These are phyloP conservation scores for Alternaria dauci DNA, from an alignment of 2,329 filamentous ascomycete species.

Conservation along the genomic window DNA sequence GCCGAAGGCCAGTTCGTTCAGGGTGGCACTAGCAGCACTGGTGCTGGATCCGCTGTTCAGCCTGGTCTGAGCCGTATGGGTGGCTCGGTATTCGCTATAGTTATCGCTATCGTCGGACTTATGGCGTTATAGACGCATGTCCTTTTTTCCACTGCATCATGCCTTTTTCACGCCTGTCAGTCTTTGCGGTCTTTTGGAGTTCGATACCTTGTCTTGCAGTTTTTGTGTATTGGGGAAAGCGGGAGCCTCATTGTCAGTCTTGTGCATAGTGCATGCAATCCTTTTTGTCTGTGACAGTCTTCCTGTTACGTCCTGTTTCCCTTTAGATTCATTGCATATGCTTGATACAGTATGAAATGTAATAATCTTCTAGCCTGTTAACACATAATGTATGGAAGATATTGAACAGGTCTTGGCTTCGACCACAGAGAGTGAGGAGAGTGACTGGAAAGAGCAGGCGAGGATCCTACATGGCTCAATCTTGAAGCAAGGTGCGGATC, in stretches of 20 bases:
- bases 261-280: neutral
- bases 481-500: neutral
- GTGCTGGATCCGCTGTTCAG: conserved; percentile 32
- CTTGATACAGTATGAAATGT: neutral
- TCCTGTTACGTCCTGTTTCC: neutral
- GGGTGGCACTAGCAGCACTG: conserved; percentile 19
- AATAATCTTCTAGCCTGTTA: neutral
- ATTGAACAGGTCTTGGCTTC: neutral
- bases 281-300: neutral
- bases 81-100: conserved; percentile 46
- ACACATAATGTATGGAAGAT: no score
- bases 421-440: neutral
- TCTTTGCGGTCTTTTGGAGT: neutral
- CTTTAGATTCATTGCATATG: neutral
- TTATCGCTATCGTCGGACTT: conserved; percentile 44
- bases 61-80: conserved; percentile 38
- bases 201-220: conserved; percentile 1
- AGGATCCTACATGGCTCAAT: no score
- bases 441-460: neutral
- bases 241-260: neutral
- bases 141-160: neutral
- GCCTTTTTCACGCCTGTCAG: neutral
- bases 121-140: conserved; percentile 34
- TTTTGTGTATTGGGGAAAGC: neutral
- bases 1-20: conserved; percentile 34